Base-by-base conservation (phyloP, 345 rosid genomes). In the Physaria fendleri region DNA sequence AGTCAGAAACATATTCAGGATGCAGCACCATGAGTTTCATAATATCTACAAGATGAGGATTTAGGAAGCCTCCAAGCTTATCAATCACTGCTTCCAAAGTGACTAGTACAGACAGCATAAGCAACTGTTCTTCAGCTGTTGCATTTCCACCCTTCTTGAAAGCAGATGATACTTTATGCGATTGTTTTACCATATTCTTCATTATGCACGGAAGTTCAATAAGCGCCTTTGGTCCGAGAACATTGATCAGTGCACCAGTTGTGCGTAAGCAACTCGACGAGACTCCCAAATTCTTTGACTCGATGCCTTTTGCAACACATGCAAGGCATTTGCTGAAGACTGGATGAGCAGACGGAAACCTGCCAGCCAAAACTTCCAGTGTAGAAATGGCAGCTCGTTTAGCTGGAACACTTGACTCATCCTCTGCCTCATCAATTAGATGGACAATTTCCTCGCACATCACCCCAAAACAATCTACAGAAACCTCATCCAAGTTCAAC, bases 31-130 rank as follows among this genome's bases (percentile, higher is more conserved):
- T 35, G 47, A 93, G 73, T 74, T 76, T 62, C 17, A 79, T 59
- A 55, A 93, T 76, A 65, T 87, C 88, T 42, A 78, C 82, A 51
- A 93, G 94, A 69, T 86, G 83, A 13, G 99, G 99, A 71, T 75
- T 89, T 50, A 93, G 63, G 68, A 93, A 93, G 58, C 95, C 87
- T 55, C 95, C 99, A 64, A 93, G 87, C 72, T 89, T 85, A 68
- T 83, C 94, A 44, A 86, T 73, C 53, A 83, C 91, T 21, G 95
- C 95, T 69, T 89, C 95, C 71, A 93, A 69, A n/a, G 81, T 56
- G 20, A 78, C 68, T 49, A 93, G 88, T 78, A 85, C 56, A 65
- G 97, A 81, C n/a, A 80, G 65, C 82, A 78, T 35, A 23, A 80
- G 48, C 68, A 83, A 73, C 39, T 65, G 42, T 13, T 57, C 65